Evolutionary conservation across 2,329 filamentous ascomycete species (phyloP), one percentile per base, ranked within the genome.

Genomic region (Clonostachys rhizophaga): DNA sequence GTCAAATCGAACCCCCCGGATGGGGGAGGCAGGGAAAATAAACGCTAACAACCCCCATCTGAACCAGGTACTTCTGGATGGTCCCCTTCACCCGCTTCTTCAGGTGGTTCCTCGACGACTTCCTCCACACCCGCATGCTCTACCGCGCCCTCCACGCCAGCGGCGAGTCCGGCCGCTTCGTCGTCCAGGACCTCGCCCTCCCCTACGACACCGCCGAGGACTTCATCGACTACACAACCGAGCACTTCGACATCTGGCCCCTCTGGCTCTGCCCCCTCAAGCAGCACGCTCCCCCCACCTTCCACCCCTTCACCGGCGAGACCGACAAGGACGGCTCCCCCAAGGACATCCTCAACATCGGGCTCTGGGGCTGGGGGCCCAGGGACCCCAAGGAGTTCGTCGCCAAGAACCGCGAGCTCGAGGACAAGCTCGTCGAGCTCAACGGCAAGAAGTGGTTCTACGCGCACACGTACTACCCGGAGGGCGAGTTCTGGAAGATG

Each of bases 381-480:
- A 62, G 70, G 3, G 61, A 77, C 43, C 67, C 68, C 35, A 63
- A 66, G 2, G 72, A 74, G n/a, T 91, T 91, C 57, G 72, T 91
- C 3, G 61, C 66, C 37, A 79, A 81, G 55, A 95, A 95, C 65
- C 78, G 85, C 34, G 75, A 74, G 40, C 74, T 95, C 17, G 90
- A 95, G 68, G 67, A 71, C 17, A 86, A 86, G 59, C 78, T 91
- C 5, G 71, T 72, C 43, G 74, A 81, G 53, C 76, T 94, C 1
- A 83, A 84, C 42, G 90, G 89, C 3, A 81, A 87, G 71, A 95
- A 95, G 70, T 94, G 89, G 86, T 71, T 95, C 12, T 95, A 95
- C 64, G 89, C 89, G 4, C 87, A 92, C 58, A 86, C 88, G 0
- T 95, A 91, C 68, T 94, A 94, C 63, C 76, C 78, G n/a, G 78